A percentile compares a stretch with the other conserved stretches of the same genome.
phyloP scores from a whole-genome alignment of 768 basidiomycete species.

The Fomitopsis pulvina region DNA sequence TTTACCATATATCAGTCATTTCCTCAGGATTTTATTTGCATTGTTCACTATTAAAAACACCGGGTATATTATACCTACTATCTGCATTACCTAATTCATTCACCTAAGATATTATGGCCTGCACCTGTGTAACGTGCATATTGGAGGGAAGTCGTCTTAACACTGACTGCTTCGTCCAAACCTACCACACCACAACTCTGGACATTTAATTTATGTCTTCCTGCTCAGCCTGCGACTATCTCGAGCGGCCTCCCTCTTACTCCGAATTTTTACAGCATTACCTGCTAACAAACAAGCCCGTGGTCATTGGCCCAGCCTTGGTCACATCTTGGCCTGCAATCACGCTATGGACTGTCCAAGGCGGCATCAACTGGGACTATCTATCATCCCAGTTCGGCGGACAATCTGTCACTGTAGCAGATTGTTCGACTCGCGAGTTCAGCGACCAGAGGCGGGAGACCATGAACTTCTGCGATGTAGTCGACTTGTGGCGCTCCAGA shows the following conservation, averaged over 20 bases:
- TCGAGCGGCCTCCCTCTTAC: slow-evolving; percentile 12
- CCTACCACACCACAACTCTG: too few species aligned
- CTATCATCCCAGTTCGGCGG: slow-evolving; percentile 15
- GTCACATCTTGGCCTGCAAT: slow-evolving; percentile 16
- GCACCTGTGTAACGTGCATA: too few species aligned
- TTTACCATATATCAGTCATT: too few species aligned
- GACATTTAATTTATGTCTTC: too few species aligned
- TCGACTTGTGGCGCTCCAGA: slow-evolving; percentile 15
- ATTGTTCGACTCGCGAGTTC: slow-evolving; percentile 19
- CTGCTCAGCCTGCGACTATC: slow-evolving; percentile 1
- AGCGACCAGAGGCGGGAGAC: slow-evolving; percentile 19
- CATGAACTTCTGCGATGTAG: slow-evolving; percentile 16
- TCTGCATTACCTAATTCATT: too few species aligned
- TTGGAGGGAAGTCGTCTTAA: too few species aligned
- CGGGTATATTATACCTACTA: too few species aligned
- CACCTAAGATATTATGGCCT: too few species aligned
- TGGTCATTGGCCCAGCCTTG: slow-evolving; percentile 16
- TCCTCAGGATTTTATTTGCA: too few species aligned
- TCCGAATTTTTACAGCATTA: slow-evolving; percentile 15
- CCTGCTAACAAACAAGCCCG: slow-evolving; percentile 19
- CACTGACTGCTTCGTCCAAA: too few species aligned
- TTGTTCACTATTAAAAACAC: too few species aligned
- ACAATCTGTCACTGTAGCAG: slow-evolving; percentile 17
- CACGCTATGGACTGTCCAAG: slow-evolving; percentile 7
- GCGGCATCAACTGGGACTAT: slow-evolving; percentile 15